These are phyloP conservation scores for Parathielavia appendiculata DNA, from an alignment of 495 filamentous ascomycete genomes.

Conservation along the genomic window DNA sequence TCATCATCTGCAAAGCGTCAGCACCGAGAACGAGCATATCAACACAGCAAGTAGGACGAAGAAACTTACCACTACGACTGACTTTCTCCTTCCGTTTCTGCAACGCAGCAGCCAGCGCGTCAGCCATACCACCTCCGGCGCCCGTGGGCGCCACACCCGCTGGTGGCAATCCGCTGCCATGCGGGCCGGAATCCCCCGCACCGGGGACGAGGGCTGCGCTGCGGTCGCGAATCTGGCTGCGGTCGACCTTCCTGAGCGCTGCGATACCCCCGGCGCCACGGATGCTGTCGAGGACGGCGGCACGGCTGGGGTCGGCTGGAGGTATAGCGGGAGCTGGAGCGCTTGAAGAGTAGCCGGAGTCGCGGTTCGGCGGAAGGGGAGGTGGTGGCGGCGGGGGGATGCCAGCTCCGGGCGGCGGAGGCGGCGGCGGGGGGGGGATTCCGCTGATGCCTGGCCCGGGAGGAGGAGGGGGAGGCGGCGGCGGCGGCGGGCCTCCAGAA, in stretches of 20 bases:
- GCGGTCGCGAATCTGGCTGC: conserved; percentile 70
- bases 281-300: conserved; percentile 77
- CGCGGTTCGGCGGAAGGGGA: conserved; percentile 59
- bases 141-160: conserved; percentile 44
- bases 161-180: conserved; percentile 51
- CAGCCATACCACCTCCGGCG: conserved; percentile 62
- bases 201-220: conserved; percentile 63
- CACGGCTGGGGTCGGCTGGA: conserved; percentile 45
- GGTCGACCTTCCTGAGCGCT: conserved; percentile 74
- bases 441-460: conserved; percentile 38
- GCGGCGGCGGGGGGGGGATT: conserved; percentile 48
- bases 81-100: conserved; percentile 83
- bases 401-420: conserved; percentile 46
- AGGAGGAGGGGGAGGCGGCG: conserved; percentile 53
- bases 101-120: conserved; percentile 72
- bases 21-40: conserved; percentile 21
- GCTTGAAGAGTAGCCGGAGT: conserved; percentile 56
- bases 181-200: conserved; percentile 49
- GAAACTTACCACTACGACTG: conserved; percentile 77
- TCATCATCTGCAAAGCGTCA: conserved; percentile 61
- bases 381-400: conserved; percentile 61
- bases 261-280: conserved; percentile 67
- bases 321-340: conserved; percentile 54
- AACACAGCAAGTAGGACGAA: background rate
- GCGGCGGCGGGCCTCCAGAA: conserved; percentile 36